A percentile compares a stretch with the other conserved stretches of the same genome.
Evolutionary conservation across 192 early-diverging fungal species (phyloP).

Genomic region (Entomortierella lignicola): DNA sequence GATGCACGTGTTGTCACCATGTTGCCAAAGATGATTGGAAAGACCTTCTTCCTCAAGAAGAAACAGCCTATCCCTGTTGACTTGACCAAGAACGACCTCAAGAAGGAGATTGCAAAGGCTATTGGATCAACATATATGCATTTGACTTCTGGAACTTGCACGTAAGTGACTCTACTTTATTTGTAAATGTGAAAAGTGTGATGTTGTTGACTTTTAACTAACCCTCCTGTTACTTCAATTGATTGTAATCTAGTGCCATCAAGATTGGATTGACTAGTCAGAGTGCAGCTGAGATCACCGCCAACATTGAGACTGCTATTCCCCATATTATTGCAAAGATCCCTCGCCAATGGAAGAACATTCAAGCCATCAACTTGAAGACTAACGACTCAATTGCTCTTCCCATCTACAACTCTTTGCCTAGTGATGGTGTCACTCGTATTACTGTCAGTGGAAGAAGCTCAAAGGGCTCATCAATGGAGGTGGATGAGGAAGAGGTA

Average conservation of each 20-base stretch:
- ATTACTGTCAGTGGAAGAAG: slow-evolving; percentile 29
- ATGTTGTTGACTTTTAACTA: too few species aligned
- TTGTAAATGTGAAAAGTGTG: too few species aligned
- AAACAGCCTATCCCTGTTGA: slow-evolving; percentile 85
- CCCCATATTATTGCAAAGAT: slow-evolving; percentile 72
- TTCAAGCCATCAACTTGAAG: slow-evolving; percentile 90
- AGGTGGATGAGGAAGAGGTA: slow-evolving; percentile 38
- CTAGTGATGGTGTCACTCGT: slow-evolving; percentile 51
- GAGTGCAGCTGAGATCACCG: slow-evolving; percentile 69
- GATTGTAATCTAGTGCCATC: slow-evolving; percentile 78
- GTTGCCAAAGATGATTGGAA: slow-evolving; percentile 84
- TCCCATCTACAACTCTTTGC: slow-evolving; percentile 84
- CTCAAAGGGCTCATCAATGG: slow-evolving; percentile 16
- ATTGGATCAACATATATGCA: slow-evolving; percentile 73
- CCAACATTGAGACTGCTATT: slow-evolving; percentile 80
- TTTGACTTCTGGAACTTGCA: slow-evolving; percentile 68
- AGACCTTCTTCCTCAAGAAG: slow-evolving; percentile 85
- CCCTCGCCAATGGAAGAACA: slow-evolving; percentile 84
- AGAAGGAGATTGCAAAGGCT: slow-evolving; percentile 70
- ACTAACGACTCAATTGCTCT: slow-evolving; percentile 80
- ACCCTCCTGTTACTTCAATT: too few species aligned
- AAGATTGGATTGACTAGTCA: slow-evolving; percentile 77
- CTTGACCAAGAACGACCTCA: slow-evolving; percentile 68
- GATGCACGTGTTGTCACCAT: slow-evolving; percentile 84
- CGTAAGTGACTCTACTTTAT: slow-evolving; percentile 56